Percentiles rank a stretch among this genome's conserved stretches.
Evolutionary conservation across 176 grass and related monocot species (phyloP).

Genomic region (Cenchrus fungigraminus): DNA sequence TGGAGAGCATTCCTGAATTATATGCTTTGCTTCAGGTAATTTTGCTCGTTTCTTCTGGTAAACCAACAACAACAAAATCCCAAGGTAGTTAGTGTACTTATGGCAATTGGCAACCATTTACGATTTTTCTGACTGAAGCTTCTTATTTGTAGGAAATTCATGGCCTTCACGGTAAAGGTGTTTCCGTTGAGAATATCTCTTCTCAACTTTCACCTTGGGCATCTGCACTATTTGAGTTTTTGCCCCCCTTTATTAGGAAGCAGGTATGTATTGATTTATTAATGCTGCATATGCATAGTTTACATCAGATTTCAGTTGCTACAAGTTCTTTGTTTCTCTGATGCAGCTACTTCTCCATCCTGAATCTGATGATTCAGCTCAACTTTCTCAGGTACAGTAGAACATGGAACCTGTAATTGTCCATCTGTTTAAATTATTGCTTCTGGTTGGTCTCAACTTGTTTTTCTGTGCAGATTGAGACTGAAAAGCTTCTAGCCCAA

Average conservation of each 20-base stretch:
- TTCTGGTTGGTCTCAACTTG: slow-evolving; percentile 15
- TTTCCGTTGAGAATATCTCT: slow-evolving; percentile 87
- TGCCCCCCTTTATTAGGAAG: slow-evolving; percentile 93
- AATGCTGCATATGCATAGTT: background rate
- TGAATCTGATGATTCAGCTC: slow-evolving; percentile 97
- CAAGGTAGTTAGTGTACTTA: background rate
- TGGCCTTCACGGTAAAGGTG: slow-evolving; percentile 80
- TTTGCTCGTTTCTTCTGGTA: background rate
- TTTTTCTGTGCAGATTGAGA: slow-evolving; percentile 81
- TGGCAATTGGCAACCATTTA: slow-evolving; percentile 1
- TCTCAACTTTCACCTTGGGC: slow-evolving; percentile 99
- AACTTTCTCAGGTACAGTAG: slow-evolving; percentile 90
- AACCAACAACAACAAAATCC: background rate
- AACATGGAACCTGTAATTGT: slow-evolving; percentile 16
- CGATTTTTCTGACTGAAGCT: slow-evolving; percentile 33
- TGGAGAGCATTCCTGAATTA: slow-evolving; percentile 97
- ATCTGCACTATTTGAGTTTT: slow-evolving; percentile 97
- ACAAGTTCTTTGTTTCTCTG: slow-evolving; percentile 37
- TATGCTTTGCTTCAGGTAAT: slow-evolving; percentile 94
- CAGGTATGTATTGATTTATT: slow-evolving; percentile 58
- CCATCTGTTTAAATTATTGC: slow-evolving; percentile 21
- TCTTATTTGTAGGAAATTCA: slow-evolving; percentile 82
- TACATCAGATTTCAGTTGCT: slow-evolving; percentile 17
- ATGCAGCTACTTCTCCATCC: slow-evolving; percentile 87
- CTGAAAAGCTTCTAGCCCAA: slow-evolving; percentile 97